Evolutionary conservation across 208 protist genomes (phyloP).

Genomic region (Acanthamoeba healyi): DNA sequence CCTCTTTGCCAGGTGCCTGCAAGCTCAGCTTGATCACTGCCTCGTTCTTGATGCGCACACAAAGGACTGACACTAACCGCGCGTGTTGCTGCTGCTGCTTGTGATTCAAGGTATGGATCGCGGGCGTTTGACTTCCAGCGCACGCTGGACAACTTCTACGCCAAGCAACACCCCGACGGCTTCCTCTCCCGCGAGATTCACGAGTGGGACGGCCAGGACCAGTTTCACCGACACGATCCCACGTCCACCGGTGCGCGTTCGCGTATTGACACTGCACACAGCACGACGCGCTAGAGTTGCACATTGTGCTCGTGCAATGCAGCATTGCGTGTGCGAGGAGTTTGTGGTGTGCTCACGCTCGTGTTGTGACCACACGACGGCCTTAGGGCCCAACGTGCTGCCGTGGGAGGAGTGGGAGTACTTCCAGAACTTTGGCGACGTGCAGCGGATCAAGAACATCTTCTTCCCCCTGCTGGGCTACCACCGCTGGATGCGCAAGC

Average conservation of each 20-base stretch:
- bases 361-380: too few relatives aligned
- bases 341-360: background rate
- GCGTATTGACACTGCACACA: background rate
- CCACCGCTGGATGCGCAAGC: conserved; percentile 66
- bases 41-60: too few relatives aligned
- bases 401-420: conserved; percentile 72
- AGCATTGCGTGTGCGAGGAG: too few relatives aligned
- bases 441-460: conserved; percentile 4
- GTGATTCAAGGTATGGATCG: background rate
- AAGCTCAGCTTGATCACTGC: too few relatives aligned
- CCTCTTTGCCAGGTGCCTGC: conserved; percentile 32
- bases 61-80: background rate
- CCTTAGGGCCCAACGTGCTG: conserved; percentile 52
- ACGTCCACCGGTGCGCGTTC: background rate
- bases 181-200: conserved; percentile 60
- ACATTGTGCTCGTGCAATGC: too few relatives aligned
- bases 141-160: conserved; percentile 71
- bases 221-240: conserved; percentile 53
- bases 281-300: too few relatives aligned
- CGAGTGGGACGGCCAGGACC: conserved; percentile 50
- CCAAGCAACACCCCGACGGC: conserved; percentile 68
- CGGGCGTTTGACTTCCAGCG: conserved; percentile 57
- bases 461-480: conserved; percentile 54
- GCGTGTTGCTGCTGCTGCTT: too few relatives aligned
- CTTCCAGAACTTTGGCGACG: conserved; percentile 57